phyloP scores from a whole-genome alignment of 257 asterid genomes.

The Gynochthodes officinalis region DNA sequence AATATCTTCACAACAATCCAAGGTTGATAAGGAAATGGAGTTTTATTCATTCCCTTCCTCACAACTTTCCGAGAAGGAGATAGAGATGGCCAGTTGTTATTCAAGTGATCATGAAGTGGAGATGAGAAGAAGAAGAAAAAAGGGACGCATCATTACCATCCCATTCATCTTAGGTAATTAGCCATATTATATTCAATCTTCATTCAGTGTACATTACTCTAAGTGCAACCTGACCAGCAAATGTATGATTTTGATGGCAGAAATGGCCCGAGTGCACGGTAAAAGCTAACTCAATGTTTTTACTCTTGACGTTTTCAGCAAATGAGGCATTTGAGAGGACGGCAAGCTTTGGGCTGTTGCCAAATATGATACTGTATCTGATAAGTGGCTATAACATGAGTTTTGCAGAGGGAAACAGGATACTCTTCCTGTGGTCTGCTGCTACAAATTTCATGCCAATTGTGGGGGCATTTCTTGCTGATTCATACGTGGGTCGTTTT shows the following conservation, averaged over 20 bases:
- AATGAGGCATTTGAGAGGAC: slow-evolving; percentile 62
- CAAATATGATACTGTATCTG: slow-evolving; percentile 61
- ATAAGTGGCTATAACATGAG: slow-evolving; percentile 49
- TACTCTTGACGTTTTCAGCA: slow-evolving; percentile 42
- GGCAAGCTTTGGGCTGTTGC: slow-evolving; percentile 55
- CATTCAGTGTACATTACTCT: neutral
- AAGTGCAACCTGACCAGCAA: no score
- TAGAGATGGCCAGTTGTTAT: neutral
- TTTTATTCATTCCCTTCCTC: neutral
- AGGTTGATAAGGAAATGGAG: neutral
- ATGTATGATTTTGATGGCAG: neutral
- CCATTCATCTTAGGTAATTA: slow-evolving; percentile 65
- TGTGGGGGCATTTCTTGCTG: slow-evolving; percentile 65
- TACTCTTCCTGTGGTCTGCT: slow-evolving; percentile 55
- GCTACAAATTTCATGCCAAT: slow-evolving; percentile 61
- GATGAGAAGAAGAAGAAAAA: slow-evolving; percentile 17
- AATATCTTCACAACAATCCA: neutral
- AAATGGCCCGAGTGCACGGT: no score
- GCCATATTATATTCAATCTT: no score
- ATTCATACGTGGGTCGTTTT: slow-evolving; percentile 62
- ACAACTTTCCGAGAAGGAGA: neutral
- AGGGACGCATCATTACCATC: slow-evolving; percentile 61
- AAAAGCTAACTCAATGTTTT: no score
- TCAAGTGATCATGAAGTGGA: slow-evolving; percentile 6
- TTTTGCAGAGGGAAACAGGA: slow-evolving; percentile 33